Evolutionary conservation across 2,329 filamentous ascomycete species (phyloP).

Genomic region (Xylaria sp.): DNA sequence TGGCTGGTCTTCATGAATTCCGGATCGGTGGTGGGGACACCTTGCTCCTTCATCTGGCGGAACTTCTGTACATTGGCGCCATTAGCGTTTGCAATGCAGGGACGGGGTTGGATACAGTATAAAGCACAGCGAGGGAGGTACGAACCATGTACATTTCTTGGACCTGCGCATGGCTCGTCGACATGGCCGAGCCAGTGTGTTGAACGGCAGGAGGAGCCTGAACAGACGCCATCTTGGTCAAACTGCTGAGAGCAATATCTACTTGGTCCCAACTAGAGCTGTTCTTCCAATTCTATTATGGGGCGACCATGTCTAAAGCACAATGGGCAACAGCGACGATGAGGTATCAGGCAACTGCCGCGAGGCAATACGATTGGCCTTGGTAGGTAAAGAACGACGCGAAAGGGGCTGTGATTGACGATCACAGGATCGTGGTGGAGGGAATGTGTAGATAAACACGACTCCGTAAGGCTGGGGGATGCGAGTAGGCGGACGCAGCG

Average conservation of each 20-base stretch:
- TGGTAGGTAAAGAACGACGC: slow-evolving; percentile 20
- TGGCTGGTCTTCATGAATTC: slow-evolving; percentile 83
- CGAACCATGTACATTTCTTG: slow-evolving; percentile 71
- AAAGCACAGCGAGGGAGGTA: slow-evolving; percentile 9
- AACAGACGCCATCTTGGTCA: slow-evolving; percentile 73
- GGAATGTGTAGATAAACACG: slow-evolving; percentile 15
- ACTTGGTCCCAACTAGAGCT: slow-evolving; percentile 25
- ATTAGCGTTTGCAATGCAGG: slow-evolving; percentile 38
- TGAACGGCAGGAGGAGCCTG: slow-evolving; percentile 72
- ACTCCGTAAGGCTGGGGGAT: slow-evolving; percentile 19
- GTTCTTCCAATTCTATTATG: slow-evolving; percentile 25
- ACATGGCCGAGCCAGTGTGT: slow-evolving; percentile 64
- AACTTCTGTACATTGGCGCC: slow-evolving; percentile 65
- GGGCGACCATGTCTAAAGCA: slow-evolving; percentile 35
- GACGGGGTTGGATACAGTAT: slow-evolving; percentile 1
- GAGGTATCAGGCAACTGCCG: slow-evolving; percentile 10
- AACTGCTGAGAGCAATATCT: slow-evolving; percentile 15
- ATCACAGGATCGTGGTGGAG: slow-evolving; percentile 7
- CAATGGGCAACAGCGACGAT: slow-evolving; percentile 16
- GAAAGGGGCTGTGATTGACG: slow-evolving; percentile 4
- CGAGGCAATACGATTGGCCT: neutral
- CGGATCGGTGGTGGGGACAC: slow-evolving; percentile 79
- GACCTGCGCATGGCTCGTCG: slow-evolving; percentile 75
- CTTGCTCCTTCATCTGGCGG: slow-evolving; percentile 83
- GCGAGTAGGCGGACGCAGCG: neutral